These are phyloP conservation scores for Stellera chamaejasme DNA, from an alignment of 345 rosid genomes.

Conservation along the genomic window DNA sequence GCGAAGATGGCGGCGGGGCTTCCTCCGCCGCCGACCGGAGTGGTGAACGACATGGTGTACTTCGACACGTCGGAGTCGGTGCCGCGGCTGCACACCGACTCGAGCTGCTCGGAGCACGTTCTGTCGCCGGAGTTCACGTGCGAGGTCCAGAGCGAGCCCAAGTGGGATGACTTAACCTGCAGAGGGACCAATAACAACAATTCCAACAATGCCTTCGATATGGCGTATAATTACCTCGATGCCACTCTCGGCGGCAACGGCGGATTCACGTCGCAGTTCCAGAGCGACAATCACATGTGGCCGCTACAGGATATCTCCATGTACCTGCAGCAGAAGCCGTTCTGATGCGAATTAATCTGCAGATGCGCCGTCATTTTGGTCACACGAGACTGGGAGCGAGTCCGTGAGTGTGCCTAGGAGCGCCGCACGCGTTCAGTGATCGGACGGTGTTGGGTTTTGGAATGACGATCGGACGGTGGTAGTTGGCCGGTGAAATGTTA, in stretches of 20 bases:
- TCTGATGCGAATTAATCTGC: conserved; percentile 10
- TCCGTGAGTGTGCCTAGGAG: conserved; percentile 43
- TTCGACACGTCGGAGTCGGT: conserved; percentile 78
- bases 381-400: conserved; percentile 45
- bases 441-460: neutral
- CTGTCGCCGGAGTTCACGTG: conserved; percentile 76
- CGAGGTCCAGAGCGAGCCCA: conserved; percentile 95
- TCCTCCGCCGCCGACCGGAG: conserved; percentile 16
- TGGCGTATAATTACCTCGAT: conserved; percentile 43
- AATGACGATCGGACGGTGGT: conserved; percentile 1
- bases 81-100: conserved; percentile 68
- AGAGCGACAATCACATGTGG: conserved; percentile 44
- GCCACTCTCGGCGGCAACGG: conserved; percentile 21
- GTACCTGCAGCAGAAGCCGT: conserved; percentile 46
- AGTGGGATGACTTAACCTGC: conserved; percentile 36
- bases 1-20: conserved; percentile 9
- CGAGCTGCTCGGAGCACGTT: conserved; percentile 78
- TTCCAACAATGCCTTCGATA: conserved; percentile 20
- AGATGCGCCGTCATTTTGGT: neutral
- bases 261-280: conserved; percentile 26
- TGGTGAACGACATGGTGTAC: conserved; percentile 25
- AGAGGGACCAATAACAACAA: neutral
- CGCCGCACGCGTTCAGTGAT: conserved; percentile 1
- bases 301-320: conserved; percentile 67
- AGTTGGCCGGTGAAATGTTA: neutral